A percentile compares a stretch with the other conserved stretches of the same genome.
Evolutionary conservation across 2,329 filamentous ascomycete genomes (phyloP).

Genomic region (Beauveria asiatica): DNA sequence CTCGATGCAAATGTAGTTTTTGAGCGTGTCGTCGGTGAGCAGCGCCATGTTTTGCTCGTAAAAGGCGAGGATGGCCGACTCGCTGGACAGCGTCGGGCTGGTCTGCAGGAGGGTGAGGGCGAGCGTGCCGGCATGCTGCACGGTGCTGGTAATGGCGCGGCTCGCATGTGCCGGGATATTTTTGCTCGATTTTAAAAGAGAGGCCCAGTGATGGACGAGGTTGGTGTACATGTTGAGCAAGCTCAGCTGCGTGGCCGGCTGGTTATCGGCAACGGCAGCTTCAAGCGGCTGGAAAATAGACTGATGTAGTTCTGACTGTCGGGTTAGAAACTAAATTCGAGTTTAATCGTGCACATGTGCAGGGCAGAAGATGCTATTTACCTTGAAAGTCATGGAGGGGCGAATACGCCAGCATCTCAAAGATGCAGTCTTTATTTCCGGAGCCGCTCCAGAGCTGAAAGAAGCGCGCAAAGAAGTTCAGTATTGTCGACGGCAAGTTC

Average conservation of each 20-base stretch:
- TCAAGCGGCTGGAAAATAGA: constrained; percentile 46
- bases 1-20: constrained; percentile 52
- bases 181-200: constrained; percentile 33
- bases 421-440: constrained; percentile 42
- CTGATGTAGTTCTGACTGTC: constrained; percentile 37
- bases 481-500: constrained; percentile 39
- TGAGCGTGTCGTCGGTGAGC: constrained; percentile 41
- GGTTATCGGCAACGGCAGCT: constrained; percentile 39
- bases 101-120: constrained; percentile 52
- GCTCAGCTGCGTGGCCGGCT: constrained; percentile 42
- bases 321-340: constrained; percentile 16
- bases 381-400: constrained; percentile 50
- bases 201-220: constrained; percentile 54
- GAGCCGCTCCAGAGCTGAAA: constrained; percentile 55
- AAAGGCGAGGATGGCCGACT: constrained; percentile 59
- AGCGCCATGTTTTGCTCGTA: constrained; percentile 54
- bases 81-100: constrained; percentile 31
- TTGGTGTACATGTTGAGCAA: constrained; percentile 60
- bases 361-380: constrained; percentile 21
- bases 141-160: constrained; percentile 31
- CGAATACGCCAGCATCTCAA: constrained; percentile 49
- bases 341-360: too few species aligned
- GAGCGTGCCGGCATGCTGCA: constrained; percentile 45
- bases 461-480: constrained; percentile 43
- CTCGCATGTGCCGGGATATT: constrained; percentile 27